These are phyloP conservation scores for Penicillium bovifimosum DNA, from an alignment of 495 filamentous ascomycete genomes.

Conservation along the genomic window DNA sequence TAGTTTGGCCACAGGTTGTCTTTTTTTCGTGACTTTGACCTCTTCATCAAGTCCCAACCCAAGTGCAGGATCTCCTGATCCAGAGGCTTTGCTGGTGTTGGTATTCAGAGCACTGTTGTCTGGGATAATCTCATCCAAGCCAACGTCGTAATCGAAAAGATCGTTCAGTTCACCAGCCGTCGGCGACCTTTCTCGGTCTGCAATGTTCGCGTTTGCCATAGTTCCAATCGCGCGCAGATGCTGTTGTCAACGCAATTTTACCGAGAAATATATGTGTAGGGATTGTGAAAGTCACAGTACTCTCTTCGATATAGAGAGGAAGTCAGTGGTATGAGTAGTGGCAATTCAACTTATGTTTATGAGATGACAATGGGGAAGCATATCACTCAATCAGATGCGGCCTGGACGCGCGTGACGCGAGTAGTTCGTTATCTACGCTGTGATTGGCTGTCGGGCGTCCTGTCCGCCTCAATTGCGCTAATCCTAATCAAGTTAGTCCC, in stretches of 20 bases:
- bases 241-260: not conserved
- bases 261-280: not conserved
- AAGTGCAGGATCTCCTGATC: conserved; percentile 28
- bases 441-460: conserved; percentile 8
- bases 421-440: conserved; percentile 9
- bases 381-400: conserved; percentile 4
- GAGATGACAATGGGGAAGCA: not conserved
- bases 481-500: conserved; percentile 17
- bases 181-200: conserved; percentile 10
- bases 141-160: conserved; percentile 67
- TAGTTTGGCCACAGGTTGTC: conserved; percentile 73
- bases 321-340: too few relatives aligned
- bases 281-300: not conserved
- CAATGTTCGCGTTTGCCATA: conserved; percentile 4
- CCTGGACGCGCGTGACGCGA: conserved; percentile 14
- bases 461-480: conserved; percentile 20
- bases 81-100: conserved; percentile 23
- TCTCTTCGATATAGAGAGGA: not conserved
- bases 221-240: not conserved
- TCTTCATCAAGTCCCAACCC: conserved; percentile 78
- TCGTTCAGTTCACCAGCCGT: conserved; percentile 45
- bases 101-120: conserved; percentile 27
- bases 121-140: conserved; percentile 47
- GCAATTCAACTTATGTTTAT: not conserved
- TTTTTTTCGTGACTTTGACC: conserved; percentile 70